Conservation (phyloP, 805 yeast genomes). For the Hanseniaspora meyeri region DNA sequence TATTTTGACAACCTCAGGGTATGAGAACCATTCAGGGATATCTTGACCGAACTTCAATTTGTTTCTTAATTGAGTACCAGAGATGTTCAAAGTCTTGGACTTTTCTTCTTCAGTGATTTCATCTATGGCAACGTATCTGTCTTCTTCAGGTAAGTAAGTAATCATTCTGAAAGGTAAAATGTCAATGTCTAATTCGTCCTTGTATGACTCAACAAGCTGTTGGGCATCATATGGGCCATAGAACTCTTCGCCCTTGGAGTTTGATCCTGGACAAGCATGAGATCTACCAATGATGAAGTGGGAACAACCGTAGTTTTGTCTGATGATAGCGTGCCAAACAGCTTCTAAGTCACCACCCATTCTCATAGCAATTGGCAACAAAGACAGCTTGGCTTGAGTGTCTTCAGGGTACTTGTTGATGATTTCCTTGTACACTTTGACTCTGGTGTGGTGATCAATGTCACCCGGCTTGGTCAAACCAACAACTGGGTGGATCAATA, state of each 20-base stretch:
- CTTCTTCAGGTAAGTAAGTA: constrained; percentile 88
- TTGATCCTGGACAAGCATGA: constrained; percentile 91
- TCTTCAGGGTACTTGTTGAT: constrained; percentile 89
- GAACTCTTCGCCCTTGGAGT: constrained; percentile 83
- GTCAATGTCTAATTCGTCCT: constrained; percentile 69
- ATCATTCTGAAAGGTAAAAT: constrained; percentile 96
- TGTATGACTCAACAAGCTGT: constrained; percentile 63
- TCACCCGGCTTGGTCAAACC: constrained; percentile 97
- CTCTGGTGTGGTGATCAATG: constrained; percentile 95
- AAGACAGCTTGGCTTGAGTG: constrained; percentile 66
- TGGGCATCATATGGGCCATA: constrained; percentile 97
- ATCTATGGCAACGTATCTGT: constrained; percentile 89
- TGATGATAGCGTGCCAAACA: constrained; percentile 93
- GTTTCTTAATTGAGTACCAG: constrained; percentile 89
- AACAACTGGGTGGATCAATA: constrained; percentile 90
- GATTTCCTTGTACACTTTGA: constrained; percentile 83
- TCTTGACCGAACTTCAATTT: constrained; percentile 74
- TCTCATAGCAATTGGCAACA: constrained; percentile 93
- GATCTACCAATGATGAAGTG: constrained; percentile 97
- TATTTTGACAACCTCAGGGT: constrained; percentile 88
- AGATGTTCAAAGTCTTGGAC: constrained; percentile 73
- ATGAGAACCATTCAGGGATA: constrained; percentile 94
- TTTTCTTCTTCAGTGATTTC: constrained; percentile 55
- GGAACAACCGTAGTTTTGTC: constrained; percentile 92
- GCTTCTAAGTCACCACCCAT: constrained; percentile 99